Evolutionary conservation across 2,329 filamentous ascomycete species (phyloP).

Genomic region (Thielaviopsis punctulata): DNA sequence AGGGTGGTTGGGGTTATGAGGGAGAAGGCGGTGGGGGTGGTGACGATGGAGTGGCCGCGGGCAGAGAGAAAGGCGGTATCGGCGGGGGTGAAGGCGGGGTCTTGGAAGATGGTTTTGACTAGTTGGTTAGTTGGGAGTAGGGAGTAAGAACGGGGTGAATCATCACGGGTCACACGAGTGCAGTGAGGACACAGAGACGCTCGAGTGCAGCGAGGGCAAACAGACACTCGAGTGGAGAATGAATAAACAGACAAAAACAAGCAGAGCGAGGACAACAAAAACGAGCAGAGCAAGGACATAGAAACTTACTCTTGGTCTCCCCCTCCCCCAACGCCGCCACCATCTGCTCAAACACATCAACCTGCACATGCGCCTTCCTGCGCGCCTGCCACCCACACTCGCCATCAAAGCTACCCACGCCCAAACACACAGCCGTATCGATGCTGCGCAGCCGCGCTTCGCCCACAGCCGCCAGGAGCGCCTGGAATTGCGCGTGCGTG

Average conservation of each 20-base stretch:
- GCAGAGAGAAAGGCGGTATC: conserved; percentile 35
- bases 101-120: conserved; percentile 34
- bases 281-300: no score
- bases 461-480: no score
- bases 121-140: conserved; percentile 1
- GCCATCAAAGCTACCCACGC: conserved; percentile 36
- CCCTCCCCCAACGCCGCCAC: conserved; percentile 19
- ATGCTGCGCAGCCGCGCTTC: neutral
- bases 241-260: no score
- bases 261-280: no score
- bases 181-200: no score
- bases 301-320: neutral
- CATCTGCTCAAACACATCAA: conserved; percentile 33
- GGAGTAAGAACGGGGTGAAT: neutral
- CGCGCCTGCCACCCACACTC: conserved; percentile 29
- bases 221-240: no score
- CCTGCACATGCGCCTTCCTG: conserved; percentile 32
- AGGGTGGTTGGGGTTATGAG: conserved; percentile 31
- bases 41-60: conserved; percentile 34
- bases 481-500: no score
- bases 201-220: no score
- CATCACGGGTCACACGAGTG: no score
- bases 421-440: conserved; percentile 31
- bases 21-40: conserved; percentile 35
- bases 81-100: conserved; percentile 31